phyloP scores from a whole-genome alignment of 768 basidiomycete species.

The Leccinum subtestaceum region DNA sequence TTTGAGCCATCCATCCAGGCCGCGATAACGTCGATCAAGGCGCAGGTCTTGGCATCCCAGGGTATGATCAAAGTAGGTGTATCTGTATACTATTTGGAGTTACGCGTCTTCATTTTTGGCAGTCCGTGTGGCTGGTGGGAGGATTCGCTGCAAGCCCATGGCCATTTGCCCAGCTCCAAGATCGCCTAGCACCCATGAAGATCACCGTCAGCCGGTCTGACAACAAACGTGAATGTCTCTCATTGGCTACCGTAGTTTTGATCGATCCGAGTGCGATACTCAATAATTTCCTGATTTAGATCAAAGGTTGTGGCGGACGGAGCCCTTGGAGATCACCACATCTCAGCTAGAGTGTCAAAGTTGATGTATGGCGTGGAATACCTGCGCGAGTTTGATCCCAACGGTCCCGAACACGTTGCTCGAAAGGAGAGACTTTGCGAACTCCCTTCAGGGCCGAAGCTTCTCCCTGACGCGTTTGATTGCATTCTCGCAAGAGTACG shows the following conservation, averaged over 20 bases:
- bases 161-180: conserved; percentile 74
- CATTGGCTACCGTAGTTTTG: conserved; percentile 6
- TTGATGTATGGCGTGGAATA: conserved; percentile 85
- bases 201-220: conserved; percentile 74
- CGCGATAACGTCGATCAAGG: conserved; percentile 63
- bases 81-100: background rate
- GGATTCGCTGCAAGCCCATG: conserved; percentile 83
- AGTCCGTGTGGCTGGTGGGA: conserved; percentile 84
- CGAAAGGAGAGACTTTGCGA: no score
- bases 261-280: conserved; percentile 1
- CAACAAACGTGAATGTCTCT: conserved; percentile 63
- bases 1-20: conserved; percentile 81
- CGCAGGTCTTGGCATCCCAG: conserved; percentile 65
- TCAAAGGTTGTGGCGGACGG: conserved; percentile 86
- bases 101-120: conserved; percentile 12
- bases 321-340: conserved; percentile 79
- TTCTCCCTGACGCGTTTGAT: conserved; percentile 82
- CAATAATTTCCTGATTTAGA: conserved; percentile 34
- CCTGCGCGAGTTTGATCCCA: conserved; percentile 61
- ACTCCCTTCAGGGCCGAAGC: conserved; percentile 72
- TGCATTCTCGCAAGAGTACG: conserved; percentile 71
- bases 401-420: conserved; percentile 62
- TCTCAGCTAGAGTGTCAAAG: conserved; percentile 75
- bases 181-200: conserved; percentile 52
- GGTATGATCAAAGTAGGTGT: conserved; percentile 59